Evolutionary conservation across 371 early-diverging fungal genomes (phyloP), one percentile per base, ranked within the genome.

Genomic region (Umbelopsis sp.): DNA sequence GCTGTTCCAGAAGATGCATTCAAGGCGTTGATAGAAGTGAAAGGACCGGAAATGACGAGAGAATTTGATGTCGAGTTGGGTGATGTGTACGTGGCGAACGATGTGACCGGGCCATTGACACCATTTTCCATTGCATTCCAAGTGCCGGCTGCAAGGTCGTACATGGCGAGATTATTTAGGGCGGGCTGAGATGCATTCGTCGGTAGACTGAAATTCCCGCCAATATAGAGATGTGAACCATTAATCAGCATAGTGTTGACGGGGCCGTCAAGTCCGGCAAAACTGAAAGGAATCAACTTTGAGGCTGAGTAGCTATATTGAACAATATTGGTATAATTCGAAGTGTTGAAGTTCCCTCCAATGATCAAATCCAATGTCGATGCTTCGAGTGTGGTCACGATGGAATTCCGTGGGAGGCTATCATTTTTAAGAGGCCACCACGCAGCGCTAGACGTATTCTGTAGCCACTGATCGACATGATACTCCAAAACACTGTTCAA

Each of bases 401-500:
- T 44, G 1, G 88, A 76, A 6, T 70, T 69, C 18, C 70, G 70
- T 0, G 88, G 85, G 16, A 57, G 57, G 18, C 57, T 35, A 6
- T 57, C 57, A 2, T 57, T 57, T 5, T 29, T 57, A 18, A 57
- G 57, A 4, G 35, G 35, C 2, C 16, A 18, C 57, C 57, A 57
- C 0, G 57, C 57, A 29, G 57, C 16, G 3, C 8, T 12, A 5
- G 57, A 57, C 37, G 37, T 25, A 14, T 57, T 57, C 8, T 29
- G 29, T 57, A 57, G 14, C 57, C 57, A 57, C 18, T 18, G 3
- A 8, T 57, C 57, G 1, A 57, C 12, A 0, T 72, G 72, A 45
- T 80, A 84, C 22, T 76, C 72, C 3, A 81, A 66, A 9, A 81
- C 53, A 50, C 80, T 78, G 0, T 74, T 63, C 20, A 84, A 41